Percentiles rank a stretch among this genome's conserved stretches.
Conservation (phyloP, 1,139 yeast species). For the Yamadazyma taylorii region DNA sequence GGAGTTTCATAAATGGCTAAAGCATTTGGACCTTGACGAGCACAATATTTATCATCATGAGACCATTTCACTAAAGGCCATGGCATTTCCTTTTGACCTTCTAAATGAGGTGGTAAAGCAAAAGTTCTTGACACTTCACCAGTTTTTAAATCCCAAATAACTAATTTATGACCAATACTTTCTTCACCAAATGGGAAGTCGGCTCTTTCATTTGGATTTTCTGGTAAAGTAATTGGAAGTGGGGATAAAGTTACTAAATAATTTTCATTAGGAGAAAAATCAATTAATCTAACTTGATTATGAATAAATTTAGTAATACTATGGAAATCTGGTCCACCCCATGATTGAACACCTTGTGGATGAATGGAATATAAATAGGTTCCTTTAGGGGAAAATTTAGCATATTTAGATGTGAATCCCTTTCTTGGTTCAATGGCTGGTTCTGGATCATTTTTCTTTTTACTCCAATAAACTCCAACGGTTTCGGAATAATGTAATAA, state of each 20-base stretch:
- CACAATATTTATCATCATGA: constrained; percentile 88
- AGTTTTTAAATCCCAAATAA: constrained; percentile 88
- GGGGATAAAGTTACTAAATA: constrained; percentile 91
- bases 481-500: constrained; percentile 76
- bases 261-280: constrained; percentile 90
- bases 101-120: constrained; percentile 80
- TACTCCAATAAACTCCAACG: constrained; percentile 89
- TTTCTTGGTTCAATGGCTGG: constrained; percentile 74
- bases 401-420: constrained; percentile 84
- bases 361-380: constrained; percentile 84
- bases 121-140: constrained; percentile 87
- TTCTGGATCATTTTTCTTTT: constrained; percentile 73
- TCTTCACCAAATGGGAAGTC: constrained; percentile 82
- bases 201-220: constrained; percentile 60
- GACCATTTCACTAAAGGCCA: constrained; percentile 99
- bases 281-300: constrained; percentile 85
- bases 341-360: constrained; percentile 92
- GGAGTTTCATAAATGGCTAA: constrained; percentile 82
- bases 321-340: constrained; percentile 89
- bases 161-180: constrained; percentile 90
- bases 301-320: constrained; percentile 81
- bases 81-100: constrained; percentile 69
- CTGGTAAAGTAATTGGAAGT: constrained; percentile 73
- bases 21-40: constrained; percentile 93
- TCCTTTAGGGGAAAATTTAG: constrained; percentile 94